phyloP scores from a whole-genome alignment of 352 stramenopile species.

The Globisporangium emineosum region DNA sequence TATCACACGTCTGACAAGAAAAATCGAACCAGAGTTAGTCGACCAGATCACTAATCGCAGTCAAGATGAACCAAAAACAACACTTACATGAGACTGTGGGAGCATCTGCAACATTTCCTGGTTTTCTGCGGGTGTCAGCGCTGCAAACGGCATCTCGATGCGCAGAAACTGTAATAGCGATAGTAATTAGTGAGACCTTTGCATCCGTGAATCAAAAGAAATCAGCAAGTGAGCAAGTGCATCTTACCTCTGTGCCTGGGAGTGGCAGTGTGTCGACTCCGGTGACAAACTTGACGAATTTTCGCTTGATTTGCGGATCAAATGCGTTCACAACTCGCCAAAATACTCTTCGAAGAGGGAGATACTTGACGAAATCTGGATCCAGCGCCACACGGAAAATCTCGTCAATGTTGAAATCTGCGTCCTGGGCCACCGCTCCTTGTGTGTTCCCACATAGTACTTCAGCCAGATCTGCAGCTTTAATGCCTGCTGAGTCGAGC shows the following conservation, averaged over 20 bases:
- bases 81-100: slow-evolving; percentile 64
- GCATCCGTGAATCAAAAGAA: neutral
- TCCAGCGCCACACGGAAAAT: slow-evolving; percentile 60
- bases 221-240: neutral
- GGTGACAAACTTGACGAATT: slow-evolving; percentile 75
- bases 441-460: slow-evolving; percentile 29
- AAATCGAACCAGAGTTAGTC: neutral
- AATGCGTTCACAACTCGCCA: slow-evolving; percentile 57
- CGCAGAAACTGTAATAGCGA: slow-evolving; percentile 47
- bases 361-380: slow-evolving; percentile 47
- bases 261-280: slow-evolving; percentile 63
- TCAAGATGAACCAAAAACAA: neutral
- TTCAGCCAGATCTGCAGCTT: slow-evolving; percentile 28
- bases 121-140: slow-evolving; percentile 34
- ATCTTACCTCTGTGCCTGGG: slow-evolving; percentile 54
- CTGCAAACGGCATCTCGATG: slow-evolving; percentile 73
- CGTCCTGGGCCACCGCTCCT: neutral
- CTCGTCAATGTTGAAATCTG: slow-evolving; percentile 42
- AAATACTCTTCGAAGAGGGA: slow-evolving; percentile 37
- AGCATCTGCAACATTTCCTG: slow-evolving; percentile 58
- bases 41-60: neutral
- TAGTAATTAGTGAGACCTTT: neutral
- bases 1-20: slow-evolving; percentile 60
- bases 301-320: slow-evolving; percentile 47
- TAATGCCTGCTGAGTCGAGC: slow-evolving; percentile 21